These are phyloP conservation scores for Endoconidiophora laricicola DNA, from an alignment of 2,329 filamentous ascomycete genomes.

Conservation along the genomic window DNA sequence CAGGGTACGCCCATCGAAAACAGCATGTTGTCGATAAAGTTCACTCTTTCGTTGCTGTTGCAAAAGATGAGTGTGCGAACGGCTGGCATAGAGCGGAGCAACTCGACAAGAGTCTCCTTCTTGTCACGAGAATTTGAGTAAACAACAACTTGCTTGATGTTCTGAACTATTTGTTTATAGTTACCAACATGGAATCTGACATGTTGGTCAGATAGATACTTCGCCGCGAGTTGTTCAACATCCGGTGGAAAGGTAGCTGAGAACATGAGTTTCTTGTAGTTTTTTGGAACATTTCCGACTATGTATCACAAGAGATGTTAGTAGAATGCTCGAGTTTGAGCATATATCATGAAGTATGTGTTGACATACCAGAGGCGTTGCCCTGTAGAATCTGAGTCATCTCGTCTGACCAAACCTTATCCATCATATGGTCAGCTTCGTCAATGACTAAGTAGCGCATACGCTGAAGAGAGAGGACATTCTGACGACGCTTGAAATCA, in stretches of 20 bases:
- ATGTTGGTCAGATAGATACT: conserved; percentile 57
- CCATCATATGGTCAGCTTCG: conserved; percentile 86
- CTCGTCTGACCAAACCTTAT: conserved; percentile 60
- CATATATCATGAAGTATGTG: conserved; percentile 3
- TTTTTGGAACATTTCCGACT: too few species aligned
- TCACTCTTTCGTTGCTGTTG: conserved; percentile 61
- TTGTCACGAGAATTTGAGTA: conserved; percentile 51
- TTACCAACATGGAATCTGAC: conserved; percentile 76
- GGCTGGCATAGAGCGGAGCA: conserved; percentile 54
- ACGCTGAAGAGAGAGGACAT: conserved; percentile 54
- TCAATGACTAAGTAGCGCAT: conserved; percentile 75
- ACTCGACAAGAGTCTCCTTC: conserved; percentile 50
- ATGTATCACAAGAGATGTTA: too few species aligned
- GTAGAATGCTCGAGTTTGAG: too few species aligned
- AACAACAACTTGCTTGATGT: conserved; percentile 66
- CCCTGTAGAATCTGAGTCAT: conserved; percentile 42
- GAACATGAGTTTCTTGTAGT: conserved; percentile 51
- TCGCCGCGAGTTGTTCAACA: conserved; percentile 58
- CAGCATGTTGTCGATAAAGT: conserved; percentile 74
- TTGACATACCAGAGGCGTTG: conserved; percentile 27
- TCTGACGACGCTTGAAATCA: conserved; percentile 62
- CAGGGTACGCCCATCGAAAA: conserved; percentile 66
- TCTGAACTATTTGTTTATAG: conserved; percentile 63
- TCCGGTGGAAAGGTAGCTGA: conserved; percentile 83
- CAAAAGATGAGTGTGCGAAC: conserved; percentile 79